These are phyloP conservation scores for Neofusicoccum umdonicola DNA, from an alignment of 2,329 filamentous ascomycete species.

Conservation along the genomic window DNA sequence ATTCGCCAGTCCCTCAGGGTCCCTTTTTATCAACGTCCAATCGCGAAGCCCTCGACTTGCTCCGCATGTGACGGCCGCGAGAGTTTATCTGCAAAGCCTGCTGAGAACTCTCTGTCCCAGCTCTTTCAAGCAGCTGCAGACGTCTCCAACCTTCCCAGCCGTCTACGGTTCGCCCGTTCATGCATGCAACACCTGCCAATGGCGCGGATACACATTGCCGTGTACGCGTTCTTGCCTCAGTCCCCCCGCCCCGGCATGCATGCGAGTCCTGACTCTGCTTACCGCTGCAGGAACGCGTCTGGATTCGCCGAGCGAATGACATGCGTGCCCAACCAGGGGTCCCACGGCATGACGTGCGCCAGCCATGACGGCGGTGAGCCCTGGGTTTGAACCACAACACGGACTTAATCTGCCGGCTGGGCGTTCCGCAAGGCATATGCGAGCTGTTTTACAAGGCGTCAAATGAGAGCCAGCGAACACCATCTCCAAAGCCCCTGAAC, in stretches of 20 bases:
- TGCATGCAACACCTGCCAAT: background rate
- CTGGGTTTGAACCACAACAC: too few relatives aligned
- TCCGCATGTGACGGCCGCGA: background rate
- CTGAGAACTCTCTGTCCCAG: background rate
- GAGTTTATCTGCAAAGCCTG: background rate
- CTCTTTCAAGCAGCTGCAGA: background rate
- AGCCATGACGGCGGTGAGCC: too few relatives aligned
- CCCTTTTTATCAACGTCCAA: background rate
- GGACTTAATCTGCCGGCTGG: too few relatives aligned
- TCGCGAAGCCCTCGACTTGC: background rate
- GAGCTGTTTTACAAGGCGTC: too few relatives aligned
- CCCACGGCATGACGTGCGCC: background rate
- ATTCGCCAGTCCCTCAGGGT: background rate
- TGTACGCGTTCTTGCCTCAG: background rate
- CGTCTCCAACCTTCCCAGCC: background rate
- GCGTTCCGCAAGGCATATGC: too few relatives aligned
- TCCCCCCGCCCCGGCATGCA: background rate
- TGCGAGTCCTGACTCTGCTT: background rate
- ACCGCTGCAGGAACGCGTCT: conserved; percentile 9
- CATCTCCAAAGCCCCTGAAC: too few relatives aligned
- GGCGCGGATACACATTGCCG: background rate
- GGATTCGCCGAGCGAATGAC: conserved; percentile 7
- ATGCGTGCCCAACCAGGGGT: too few relatives aligned
- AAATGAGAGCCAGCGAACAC: too few relatives aligned
- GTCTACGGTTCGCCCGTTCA: background rate